phyloP scores from a whole-genome alignment of 495 filamentous ascomycete species.

The Paragyromitra xinjiangensis region DNA sequence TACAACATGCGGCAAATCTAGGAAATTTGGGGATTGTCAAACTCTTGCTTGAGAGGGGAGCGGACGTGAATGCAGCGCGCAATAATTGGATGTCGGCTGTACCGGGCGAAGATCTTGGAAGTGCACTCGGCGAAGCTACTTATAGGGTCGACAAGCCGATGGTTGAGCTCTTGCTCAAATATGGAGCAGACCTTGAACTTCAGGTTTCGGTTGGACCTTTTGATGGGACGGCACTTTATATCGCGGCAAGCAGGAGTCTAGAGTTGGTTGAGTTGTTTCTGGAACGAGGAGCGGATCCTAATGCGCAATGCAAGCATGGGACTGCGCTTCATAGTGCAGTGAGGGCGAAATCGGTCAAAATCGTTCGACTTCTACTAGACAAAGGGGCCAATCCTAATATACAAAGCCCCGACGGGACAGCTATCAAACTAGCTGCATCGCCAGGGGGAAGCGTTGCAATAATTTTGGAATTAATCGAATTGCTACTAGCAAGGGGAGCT shows the following conservation, averaged over 20 bases:
- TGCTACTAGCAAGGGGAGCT: neutral
- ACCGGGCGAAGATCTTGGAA: neutral
- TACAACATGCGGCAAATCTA: neutral
- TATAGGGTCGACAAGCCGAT: neutral
- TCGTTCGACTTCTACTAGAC: neutral
- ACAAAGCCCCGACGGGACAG: slow-evolving; percentile 45
- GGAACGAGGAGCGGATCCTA: slow-evolving; percentile 50
- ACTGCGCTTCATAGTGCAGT: neutral
- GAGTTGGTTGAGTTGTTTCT: slow-evolving; percentile 53
- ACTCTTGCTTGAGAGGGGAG: slow-evolving; percentile 9
- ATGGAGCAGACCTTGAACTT: slow-evolving; percentile 36
- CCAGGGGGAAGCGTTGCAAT: neutral
- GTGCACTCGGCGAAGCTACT: slow-evolving; percentile 12
- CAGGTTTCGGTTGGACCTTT: slow-evolving; percentile 4
- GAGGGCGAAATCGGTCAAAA: neutral
- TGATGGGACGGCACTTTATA: too few relatives aligned
- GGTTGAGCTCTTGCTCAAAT: slow-evolving; percentile 43
- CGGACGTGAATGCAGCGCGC: slow-evolving; percentile 10
- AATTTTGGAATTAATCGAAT: neutral
- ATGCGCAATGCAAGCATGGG: neutral
- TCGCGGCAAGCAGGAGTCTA: slow-evolving; percentile 5
- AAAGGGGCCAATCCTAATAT: slow-evolving; percentile 45
- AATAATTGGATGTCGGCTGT: neutral
- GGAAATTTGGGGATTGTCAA: slow-evolving; percentile 11
- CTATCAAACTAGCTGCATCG: slow-evolving; percentile 54